These are phyloP conservation scores for Xylariaceae sp. DNA, from an alignment of 2,329 filamentous ascomycete genomes.

Conservation along the genomic window DNA sequence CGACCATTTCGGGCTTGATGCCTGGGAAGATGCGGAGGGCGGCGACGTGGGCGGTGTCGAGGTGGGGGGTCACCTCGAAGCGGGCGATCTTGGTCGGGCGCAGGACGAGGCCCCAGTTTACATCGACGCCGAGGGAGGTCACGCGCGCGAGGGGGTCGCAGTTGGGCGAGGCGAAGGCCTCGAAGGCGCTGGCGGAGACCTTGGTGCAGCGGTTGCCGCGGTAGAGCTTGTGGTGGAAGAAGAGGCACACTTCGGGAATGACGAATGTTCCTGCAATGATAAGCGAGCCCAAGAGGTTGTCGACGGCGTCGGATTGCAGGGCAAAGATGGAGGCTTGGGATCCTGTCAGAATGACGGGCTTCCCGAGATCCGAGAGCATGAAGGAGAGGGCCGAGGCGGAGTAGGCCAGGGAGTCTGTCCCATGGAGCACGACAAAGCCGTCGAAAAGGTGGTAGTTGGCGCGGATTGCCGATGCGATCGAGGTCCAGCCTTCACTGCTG, in stretches of 20 bases:
- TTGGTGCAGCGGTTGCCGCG: conserved; percentile 86
- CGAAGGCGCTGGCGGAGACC: conserved; percentile 77
- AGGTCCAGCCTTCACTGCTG: conserved; percentile 77
- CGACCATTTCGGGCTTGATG: conserved; percentile 89
- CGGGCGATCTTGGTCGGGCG: conserved; percentile 68
- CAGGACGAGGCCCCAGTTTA: conserved; percentile 73
- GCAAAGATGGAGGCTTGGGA: conserved; percentile 83
- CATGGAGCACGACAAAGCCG: conserved; percentile 85
- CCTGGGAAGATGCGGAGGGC: conserved; percentile 88
- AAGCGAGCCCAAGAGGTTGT: conserved; percentile 82
- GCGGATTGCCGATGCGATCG: conserved; percentile 73
- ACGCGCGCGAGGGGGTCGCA: conserved; percentile 74
- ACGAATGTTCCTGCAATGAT: conserved; percentile 89
- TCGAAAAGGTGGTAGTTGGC: conserved; percentile 87
- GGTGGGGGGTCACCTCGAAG: conserved; percentile 67
- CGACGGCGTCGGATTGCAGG: conserved; percentile 83
- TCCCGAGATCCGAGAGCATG: conserved; percentile 81
- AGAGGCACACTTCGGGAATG: conserved; percentile 87
- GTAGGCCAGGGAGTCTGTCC: conserved; percentile 85
- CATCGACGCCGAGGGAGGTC: conserved; percentile 72
- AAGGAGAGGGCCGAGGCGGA: conserved; percentile 87
- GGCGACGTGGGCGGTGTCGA: conserved; percentile 84
- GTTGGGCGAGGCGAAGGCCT: conserved; percentile 87
- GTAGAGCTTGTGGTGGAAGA: conserved; percentile 89
- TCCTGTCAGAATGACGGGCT: conserved; percentile 82